Percentiles rank a stretch among this genome's conserved stretches.
phyloP scores from a whole-genome alignment of 2,329 filamentous ascomycete species.

The Phyllosticta citriasiana region DNA sequence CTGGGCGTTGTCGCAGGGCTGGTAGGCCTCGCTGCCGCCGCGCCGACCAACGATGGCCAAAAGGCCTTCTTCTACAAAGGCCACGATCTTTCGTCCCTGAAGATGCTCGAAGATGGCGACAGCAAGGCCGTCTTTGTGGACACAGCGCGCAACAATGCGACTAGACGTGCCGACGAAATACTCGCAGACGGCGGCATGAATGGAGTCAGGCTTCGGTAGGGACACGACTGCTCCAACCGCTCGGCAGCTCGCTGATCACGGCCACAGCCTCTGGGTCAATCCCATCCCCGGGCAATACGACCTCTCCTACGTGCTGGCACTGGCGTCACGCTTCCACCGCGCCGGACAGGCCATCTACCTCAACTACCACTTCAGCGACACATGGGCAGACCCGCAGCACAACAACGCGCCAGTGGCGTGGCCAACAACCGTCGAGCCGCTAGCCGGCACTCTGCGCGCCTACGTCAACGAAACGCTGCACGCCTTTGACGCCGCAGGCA shows the following conservation, averaged over 20 bases:
- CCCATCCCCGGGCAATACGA: conserved; percentile 54
- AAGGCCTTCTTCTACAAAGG: conserved; percentile 9
- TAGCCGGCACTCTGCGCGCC: conserved; percentile 56
- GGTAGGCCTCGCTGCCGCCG: background rate
- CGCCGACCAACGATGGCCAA: background rate
- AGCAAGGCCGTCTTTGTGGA: conserved; percentile 21
- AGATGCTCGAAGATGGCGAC: conserved; percentile 3
- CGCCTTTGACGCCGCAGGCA: conserved; percentile 45
- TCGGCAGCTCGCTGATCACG: conserved; percentile 13
- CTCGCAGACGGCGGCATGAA: conserved; percentile 10
- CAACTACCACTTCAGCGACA: conserved; percentile 58
- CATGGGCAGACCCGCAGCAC: conserved; percentile 58
- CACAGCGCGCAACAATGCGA: conserved; percentile 21
- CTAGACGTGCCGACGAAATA: conserved; percentile 16
- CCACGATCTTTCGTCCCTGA: conserved; percentile 6
- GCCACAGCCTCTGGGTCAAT: conserved; percentile 44
- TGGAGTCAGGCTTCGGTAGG: conserved; percentile 4
- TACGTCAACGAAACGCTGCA: conserved; percentile 57
- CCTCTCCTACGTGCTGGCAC: conserved; percentile 57
- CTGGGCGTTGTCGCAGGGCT: background rate
- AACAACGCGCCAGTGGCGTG: conserved; percentile 56
- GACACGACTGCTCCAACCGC: background rate
- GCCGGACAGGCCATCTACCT: conserved; percentile 52
- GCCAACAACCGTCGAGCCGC: conserved; percentile 42
- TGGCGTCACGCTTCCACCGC: conserved; percentile 54